A percentile compares a stretch with the other conserved stretches of the same genome.
Conservation (phyloP, 1,284 basidiomycete genomes). For the Phellopilus nigrolimitatus region DNA sequence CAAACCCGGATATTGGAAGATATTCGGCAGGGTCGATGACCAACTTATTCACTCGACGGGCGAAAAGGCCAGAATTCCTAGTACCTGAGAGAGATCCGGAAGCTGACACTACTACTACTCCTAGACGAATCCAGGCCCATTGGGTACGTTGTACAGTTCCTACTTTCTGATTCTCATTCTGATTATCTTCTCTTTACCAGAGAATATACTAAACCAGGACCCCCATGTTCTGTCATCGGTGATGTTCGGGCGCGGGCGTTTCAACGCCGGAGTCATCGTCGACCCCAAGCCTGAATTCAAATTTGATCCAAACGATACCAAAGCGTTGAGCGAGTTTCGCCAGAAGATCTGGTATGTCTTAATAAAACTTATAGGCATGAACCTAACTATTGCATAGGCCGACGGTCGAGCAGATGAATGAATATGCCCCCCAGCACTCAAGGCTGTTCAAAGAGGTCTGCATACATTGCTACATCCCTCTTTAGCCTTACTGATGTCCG, state of each 20-base stretch:
- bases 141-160: constrained; percentile 28
- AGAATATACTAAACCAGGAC: constrained; percentile 35
- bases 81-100: too few species aligned
- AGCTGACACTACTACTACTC: too few species aligned
- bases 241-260: constrained; percentile 39
- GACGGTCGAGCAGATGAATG: constrained; percentile 26
- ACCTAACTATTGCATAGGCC: constrained; percentile 20
- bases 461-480: background rate
- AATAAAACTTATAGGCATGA: background rate
- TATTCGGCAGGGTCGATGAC: constrained; percentile 45
- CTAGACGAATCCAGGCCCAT: constrained; percentile 40
- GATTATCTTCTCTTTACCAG: constrained; percentile 22
- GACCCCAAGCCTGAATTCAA: constrained; percentile 30
- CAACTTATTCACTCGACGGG: constrained; percentile 49
- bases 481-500: background rate
- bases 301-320: constrained; percentile 6
- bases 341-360: constrained; percentile 10
- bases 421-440: constrained; percentile 28
- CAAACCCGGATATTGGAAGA: constrained; percentile 38
- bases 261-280: constrained; percentile 40
- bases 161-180: background rate
- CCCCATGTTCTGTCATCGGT: constrained; percentile 34
- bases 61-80: constrained; percentile 46
- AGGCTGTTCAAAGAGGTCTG: constrained; percentile 27
- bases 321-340: constrained; percentile 8